Evolutionary conservation across 192 early-diverging fungal genomes (phyloP), one percentile per base, ranked within the genome.

Genomic region (Oehlia diaphana): DNA sequence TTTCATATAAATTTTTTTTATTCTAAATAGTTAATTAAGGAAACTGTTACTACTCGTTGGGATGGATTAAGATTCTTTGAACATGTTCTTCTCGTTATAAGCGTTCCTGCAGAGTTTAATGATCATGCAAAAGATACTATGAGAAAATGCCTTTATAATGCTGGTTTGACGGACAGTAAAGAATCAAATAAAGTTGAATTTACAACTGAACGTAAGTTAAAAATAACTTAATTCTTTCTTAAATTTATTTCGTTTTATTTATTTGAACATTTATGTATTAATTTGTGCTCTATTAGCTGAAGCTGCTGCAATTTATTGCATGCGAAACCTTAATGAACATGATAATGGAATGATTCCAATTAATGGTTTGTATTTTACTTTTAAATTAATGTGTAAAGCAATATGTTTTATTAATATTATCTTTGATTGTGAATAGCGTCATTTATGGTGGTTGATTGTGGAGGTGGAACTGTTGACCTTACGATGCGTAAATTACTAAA

Each of bases 51-150:
- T 14, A 23, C 31, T 33, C 49, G 73, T 9, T 74, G 73, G 73
- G 19, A 47, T 33, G 50, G 50, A 2, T 7, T 74, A 35, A 39
- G 31, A 16, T 74, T 74, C 28, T 35, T 62, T 35, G 58, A 74
- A 21, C n/a, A 74, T 9, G 58, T 74, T 26, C 23, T 74, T 47
- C 19, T 62, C 2, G 50, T 74, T n/a, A 31, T 89, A 14, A 89
- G 86, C 2, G 85, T 89, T 14, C 88, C 88, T 6, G 88, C 88
- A n/a, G 87, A 87, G 83, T 89, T 85, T 82, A 82, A 83, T 21
- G 88, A 87, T 44, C 64, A 79, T 33, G 87, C 87, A 61, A 90
- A 88, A 77, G 84, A 79, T 37, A 87, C 86, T 8, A 87, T 90
- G 85, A 79, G 89, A 58, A 82, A 84, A 42, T 87, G 87, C 28